Evolutionary conservation across 176 grass and related monocot species (phyloP), one percentile per base, ranked within the genome.

Genomic region (Raddia guianensis): DNA sequence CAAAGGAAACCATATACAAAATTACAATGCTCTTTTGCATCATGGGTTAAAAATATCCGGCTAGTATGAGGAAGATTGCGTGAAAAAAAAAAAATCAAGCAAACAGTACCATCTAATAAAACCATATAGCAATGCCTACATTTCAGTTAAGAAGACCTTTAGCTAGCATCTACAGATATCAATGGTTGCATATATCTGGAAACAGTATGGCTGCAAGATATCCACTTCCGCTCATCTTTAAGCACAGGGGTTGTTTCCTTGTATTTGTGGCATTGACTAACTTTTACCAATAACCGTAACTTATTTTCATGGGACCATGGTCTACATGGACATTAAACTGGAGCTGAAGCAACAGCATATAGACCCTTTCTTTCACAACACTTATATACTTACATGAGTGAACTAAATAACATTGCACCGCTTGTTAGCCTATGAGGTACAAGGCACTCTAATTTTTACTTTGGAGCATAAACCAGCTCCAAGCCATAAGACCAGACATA

Each of bases 341-440:
- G 42, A 12, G 50, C 16, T 72, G 12, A 69, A 69, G 35, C 7
- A 59, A 47, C 2, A 42, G 40, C 33, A 2, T 44, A 9, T 19
- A 76, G 7, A 44, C 13, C 35, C 20, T 72, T 63, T 34, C 15
- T 85, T 85, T 15, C 1, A 50, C 15, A 14, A 35, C 6, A 68
- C 6, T 59, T 60, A 6, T 4, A 68, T 6, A n/a, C n/a, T 59
- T 50, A 6, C 11, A 84, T 4, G 52, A 50, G 33, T 12, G 12
- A 48, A 16, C 15, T 76, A 49, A 42, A 57, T 58, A 34, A 12
- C 6, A 83, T 9, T 62, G 14, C 67, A 61, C 5, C 3, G 5
- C 6, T 14, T 67, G 13, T 80, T 73, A 74, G 51, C 68, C 79
- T 65, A 57, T 21, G 34, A 40, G 54, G 12, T 6, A 42, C 65